These are phyloP conservation scores for Sporothrix schenckii DNA, from an alignment of 2,329 filamentous ascomycete genomes.

Conservation along the genomic window DNA sequence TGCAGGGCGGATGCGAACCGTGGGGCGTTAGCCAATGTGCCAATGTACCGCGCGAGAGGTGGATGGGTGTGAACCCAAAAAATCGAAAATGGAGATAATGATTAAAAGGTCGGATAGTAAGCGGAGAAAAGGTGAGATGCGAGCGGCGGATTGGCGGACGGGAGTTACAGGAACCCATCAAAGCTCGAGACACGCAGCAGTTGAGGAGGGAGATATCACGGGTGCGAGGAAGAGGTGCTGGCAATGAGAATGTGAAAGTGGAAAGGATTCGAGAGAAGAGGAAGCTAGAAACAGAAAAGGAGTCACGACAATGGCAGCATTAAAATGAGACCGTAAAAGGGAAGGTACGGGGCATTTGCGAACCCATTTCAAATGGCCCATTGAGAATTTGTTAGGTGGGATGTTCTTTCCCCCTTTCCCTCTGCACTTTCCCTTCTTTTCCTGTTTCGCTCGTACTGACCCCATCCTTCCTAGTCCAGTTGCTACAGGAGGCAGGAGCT, in stretches of 20 bases:
- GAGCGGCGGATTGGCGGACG: constrained; percentile 17
- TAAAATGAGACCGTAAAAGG: background rate
- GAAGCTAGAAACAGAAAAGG: too few relatives aligned
- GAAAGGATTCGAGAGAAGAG: background rate
- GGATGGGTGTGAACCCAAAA: constrained; percentile 16
- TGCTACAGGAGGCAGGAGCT: constrained; percentile 21
- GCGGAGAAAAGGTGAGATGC: background rate
- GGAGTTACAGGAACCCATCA: constrained; percentile 13
- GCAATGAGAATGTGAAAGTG: background rate
- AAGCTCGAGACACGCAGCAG: background rate
- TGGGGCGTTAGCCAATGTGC: constrained; percentile 19
- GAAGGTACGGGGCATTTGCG: background rate
- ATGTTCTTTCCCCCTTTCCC: constrained; percentile 29
- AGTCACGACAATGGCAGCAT: too few relatives aligned
- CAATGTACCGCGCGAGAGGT: background rate
- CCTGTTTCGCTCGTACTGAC: constrained; percentile 18
- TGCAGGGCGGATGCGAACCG: constrained; percentile 25
- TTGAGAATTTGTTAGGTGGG: constrained; percentile 17
- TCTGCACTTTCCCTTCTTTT: background rate
- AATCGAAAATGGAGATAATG: background rate
- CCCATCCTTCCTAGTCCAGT: constrained; percentile 10
- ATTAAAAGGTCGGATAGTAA: background rate
- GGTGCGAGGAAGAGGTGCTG: too few relatives aligned
- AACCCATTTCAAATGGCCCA: background rate
- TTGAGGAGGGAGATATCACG: background rate